Evolutionary conservation across 805 yeast genomes (phyloP), one percentile per base, ranked within the genome.

Genomic region (Starmerella potacharoeniae): DNA sequence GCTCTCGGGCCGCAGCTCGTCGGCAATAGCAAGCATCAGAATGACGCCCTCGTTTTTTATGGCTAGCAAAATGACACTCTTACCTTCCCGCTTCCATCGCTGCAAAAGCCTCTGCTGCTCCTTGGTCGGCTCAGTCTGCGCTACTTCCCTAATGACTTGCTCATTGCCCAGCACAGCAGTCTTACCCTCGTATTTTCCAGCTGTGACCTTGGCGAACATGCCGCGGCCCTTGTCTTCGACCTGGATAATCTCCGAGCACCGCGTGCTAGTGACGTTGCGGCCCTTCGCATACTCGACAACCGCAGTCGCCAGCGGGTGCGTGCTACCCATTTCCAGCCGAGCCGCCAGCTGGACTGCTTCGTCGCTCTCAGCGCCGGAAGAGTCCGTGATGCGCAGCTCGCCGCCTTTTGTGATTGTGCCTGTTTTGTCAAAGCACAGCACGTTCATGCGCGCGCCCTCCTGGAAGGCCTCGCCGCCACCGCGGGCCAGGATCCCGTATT

Each of bases 381-480:
- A 75, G 61, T 83, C 79, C 0, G 84, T 79, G 11, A 84, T 76
- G 49, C 70, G 70, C 43, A 81, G 73, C 37, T 78, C 78, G 1
- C 86, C 86, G 29, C 81, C 81, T 55, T 69, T 70, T 0, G 93
- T 84, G 59, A 84, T 70, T 0, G 93, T 84, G 1, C 91, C 93
- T 0, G 91, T 84, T 61, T 84, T 84, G 68, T 84, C 93, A 64
- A 84, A 84, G 61, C 89, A 84, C 8, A 84, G 77, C 39, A 81
- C 76, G 53, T 79, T 77, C 33, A 83, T 73, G 29, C 71, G 71
- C 1, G 88, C 78, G 1, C 84, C 90, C 63, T 85, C 87, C 68
- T 85, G 89, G 65, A 85, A 84, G 2, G 91, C 88, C 49, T 80
- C 82, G 36, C 93, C 93, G 6, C 93, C 93, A 16, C 91, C 91